A percentile compares a stretch with the other conserved stretches of the same genome.
Conservation (phyloP, 306 rosid species). For the Trifolium dubium region DNA sequence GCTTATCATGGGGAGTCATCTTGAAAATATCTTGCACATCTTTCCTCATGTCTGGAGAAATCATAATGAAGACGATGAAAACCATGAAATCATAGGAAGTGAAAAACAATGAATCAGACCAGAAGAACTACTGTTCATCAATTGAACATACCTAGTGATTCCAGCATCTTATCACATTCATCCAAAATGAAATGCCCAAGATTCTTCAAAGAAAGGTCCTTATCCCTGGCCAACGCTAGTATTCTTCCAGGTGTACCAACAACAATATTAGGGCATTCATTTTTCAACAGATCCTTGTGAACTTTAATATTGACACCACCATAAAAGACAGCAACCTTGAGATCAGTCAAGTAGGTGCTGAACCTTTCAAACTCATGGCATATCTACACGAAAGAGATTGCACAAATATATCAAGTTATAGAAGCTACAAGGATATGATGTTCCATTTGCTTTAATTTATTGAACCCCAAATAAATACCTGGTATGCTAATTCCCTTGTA, state of each 20-base stretch:
- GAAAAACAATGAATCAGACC: not conserved
- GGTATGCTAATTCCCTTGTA: constrained; percentile 95
- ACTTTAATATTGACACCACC: constrained; percentile 94
- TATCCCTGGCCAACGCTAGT: constrained; percentile 81
- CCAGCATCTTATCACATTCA: constrained; percentile 99
- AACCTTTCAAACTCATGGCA: constrained; percentile 99
- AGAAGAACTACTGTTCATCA: not conserved
- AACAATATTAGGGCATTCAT: constrained; percentile 97
- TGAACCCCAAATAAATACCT: constrained; percentile 53
- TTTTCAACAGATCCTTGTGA: constrained; percentile 90
- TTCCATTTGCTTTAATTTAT: constrained; percentile 1
- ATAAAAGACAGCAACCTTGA: constrained; percentile 97
- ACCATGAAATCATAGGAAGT: not conserved
- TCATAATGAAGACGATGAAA: constrained; percentile 29
- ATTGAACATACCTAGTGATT: constrained; percentile 79
- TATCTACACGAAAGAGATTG: constrained; percentile 53
- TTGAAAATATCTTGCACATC: constrained; percentile 98
- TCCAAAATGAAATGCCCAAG: constrained; percentile 94
- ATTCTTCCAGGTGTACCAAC: constrained; percentile 99
- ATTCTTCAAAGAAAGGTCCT: constrained; percentile 83
- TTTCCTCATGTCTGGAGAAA: constrained; percentile 89
- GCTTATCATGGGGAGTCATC: constrained; percentile 99
- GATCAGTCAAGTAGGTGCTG: constrained; percentile 89
- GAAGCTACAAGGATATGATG: not conserved
- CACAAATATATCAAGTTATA: not conserved